Percentiles rank a stretch among this genome's conserved stretches.
Evolutionary conservation across 805 yeast species (phyloP).

Genomic region (Kodamaea kaohsiungensis): DNA sequence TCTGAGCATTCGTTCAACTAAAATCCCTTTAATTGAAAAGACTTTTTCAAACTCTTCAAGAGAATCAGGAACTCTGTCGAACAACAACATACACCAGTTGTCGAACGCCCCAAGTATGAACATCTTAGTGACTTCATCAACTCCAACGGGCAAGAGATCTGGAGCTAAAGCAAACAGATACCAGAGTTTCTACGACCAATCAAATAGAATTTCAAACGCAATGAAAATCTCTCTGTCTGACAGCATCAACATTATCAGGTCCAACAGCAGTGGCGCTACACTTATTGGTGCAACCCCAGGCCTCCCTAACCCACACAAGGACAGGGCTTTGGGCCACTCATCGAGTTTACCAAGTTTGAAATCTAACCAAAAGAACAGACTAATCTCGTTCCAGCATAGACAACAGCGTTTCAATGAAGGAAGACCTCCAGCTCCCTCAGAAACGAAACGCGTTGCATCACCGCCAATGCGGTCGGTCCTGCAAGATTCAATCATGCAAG

Average conservation of each 20-base stretch:
- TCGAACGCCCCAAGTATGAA: constrained; percentile 3
- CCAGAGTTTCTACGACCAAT: constrained; percentile 49
- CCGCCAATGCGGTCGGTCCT: constrained; percentile 9
- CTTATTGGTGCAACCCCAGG: constrained; percentile 1
- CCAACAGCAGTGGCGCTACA: constrained; percentile 16
- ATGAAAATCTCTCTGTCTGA: constrained; percentile 37
- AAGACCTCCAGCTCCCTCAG: constrained; percentile 3
- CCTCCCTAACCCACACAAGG: constrained; percentile 7
- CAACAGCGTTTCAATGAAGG: constrained; percentile 9
- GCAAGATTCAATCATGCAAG: constrained; percentile 1
- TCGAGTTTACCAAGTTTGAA: constrained; percentile 23
- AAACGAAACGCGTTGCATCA: constrained; percentile 11
- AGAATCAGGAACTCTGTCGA: constrained; percentile 21
- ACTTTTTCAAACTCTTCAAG: constrained; percentile 35
- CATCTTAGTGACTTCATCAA: constrained; percentile 10
- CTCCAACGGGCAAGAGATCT: constrained; percentile 30
- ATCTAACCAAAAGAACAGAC: constrained; percentile 13
- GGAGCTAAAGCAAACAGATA: constrained; percentile 49
- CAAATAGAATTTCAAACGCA: constrained; percentile 45
- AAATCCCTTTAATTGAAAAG: constrained; percentile 27
- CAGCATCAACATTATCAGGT: constrained; percentile 20
- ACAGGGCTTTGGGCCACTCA: constrained; percentile 21
- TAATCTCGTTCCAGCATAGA: constrained; percentile 7
- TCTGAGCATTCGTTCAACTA: constrained; percentile 27
- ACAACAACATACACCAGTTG: background rate